A percentile compares a stretch with the other conserved stretches of the same genome.
phyloP scores from a whole-genome alignment of 495 filamentous ascomycete species.

The Neurospora intermedia region DNA sequence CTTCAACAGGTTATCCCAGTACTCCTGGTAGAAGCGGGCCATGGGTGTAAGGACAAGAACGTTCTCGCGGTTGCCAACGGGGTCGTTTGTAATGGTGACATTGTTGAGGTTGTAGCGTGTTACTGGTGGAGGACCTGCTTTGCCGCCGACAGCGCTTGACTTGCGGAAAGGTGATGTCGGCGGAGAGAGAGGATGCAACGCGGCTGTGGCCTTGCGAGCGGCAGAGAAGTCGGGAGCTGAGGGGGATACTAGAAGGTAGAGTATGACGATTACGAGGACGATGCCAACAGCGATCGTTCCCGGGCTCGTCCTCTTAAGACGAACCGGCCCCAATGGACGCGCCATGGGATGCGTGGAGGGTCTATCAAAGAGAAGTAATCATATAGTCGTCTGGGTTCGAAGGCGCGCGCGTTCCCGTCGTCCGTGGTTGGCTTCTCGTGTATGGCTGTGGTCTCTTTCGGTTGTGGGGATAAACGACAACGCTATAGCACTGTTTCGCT shows the following conservation, averaged over 20 bases:
- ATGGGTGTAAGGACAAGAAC: conserved; percentile 89
- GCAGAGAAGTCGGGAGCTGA: conserved; percentile 32
- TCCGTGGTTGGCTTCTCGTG: background rate
- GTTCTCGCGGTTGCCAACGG: conserved; percentile 68
- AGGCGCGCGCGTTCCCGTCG: background rate
- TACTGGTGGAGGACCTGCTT: conserved; percentile 66
- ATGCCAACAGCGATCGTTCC: conserved; percentile 38
- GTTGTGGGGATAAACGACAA: background rate
- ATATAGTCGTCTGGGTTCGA: background rate
- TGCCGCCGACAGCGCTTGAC: conserved; percentile 45
- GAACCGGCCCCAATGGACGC: conserved; percentile 45
- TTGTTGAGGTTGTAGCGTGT: conserved; percentile 91
- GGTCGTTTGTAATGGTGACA: conserved; percentile 66
- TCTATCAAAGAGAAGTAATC: conserved; percentile 6
- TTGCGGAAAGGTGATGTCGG: conserved; percentile 78
- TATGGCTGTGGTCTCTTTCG: background rate
- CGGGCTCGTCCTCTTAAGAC: conserved; percentile 45
- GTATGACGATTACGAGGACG: conserved; percentile 41
- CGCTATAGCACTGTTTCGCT: background rate
- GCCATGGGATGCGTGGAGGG: conserved; percentile 27
- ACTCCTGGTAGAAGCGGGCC: conserved; percentile 81
- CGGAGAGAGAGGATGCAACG: conserved; percentile 65
- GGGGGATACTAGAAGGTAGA: conserved; percentile 40
- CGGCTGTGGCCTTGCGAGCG: conserved; percentile 42
- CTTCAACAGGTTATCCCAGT: conserved; percentile 89